Evolutionary conservation across 2,329 filamentous ascomycete genomes (phyloP).

Genomic region (Pestalotiopsis sp.): DNA sequence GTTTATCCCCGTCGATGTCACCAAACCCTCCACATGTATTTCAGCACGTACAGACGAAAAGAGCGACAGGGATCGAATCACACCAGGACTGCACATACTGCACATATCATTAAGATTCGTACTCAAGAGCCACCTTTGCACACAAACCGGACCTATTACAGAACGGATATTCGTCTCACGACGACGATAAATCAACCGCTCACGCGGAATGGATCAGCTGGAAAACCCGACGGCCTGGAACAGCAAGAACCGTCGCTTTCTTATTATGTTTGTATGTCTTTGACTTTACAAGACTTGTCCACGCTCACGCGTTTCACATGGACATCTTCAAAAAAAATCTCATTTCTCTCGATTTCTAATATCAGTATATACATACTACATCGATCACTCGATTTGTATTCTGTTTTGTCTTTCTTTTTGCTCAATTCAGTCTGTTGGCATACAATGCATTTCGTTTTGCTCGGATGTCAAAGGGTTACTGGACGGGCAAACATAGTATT

Average conservation of each 20-base stretch:
- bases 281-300: slow-evolving; percentile 5
- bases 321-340: neutral
- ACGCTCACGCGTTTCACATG: slow-evolving; percentile 4
- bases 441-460: slow-evolving; percentile 15
- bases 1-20: too few species aligned
- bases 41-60: neutral
- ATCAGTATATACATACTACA: slow-evolving; percentile 8
- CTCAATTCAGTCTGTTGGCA: neutral
- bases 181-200: slow-evolving; percentile 6
- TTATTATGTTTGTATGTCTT: neutral
- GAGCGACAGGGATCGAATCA: neutral
- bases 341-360: neutral
- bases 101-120: neutral
- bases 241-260: neutral
- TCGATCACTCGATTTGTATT: slow-evolving; percentile 13
- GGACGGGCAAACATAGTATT: neutral
- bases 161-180: slow-evolving; percentile 9
- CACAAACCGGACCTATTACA: neutral
- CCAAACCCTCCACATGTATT: too few species aligned
- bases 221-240: slow-evolving; percentile 1
- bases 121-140: neutral
- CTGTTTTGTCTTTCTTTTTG: slow-evolving; percentile 9
- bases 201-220: slow-evolving; percentile 2
- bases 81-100: neutral
- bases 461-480: neutral